These are phyloP conservation scores for Pulveroboletus sp. DNA, from an alignment of 768 basidiomycete genomes.

Conservation along the genomic window DNA sequence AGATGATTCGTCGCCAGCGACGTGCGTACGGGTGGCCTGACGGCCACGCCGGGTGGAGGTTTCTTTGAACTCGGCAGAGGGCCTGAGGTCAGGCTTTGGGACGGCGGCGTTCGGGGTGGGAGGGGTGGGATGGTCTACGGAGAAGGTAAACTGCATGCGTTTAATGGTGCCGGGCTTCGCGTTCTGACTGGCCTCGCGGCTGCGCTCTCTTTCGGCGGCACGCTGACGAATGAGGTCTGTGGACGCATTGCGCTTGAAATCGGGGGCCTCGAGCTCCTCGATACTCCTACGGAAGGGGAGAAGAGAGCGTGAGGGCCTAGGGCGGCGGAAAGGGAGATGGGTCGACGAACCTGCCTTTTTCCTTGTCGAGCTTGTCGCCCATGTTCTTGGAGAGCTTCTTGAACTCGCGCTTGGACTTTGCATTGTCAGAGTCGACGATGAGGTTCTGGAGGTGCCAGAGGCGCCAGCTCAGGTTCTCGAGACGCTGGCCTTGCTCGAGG, in stretches of 20 bases:
- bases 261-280: slow-evolving; percentile 79
- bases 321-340: slow-evolving; percentile 1
- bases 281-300: slow-evolving; percentile 52
- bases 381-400: slow-evolving; percentile 83
- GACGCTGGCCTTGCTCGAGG: slow-evolving; percentile 86
- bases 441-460: slow-evolving; percentile 90
- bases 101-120: slow-evolving; percentile 39
- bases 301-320: slow-evolving; percentile 11
- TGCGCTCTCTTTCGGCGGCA: slow-evolving; percentile 77
- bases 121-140: slow-evolving; percentile 64
- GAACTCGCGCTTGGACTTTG: slow-evolving; percentile 83
- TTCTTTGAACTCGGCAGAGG: slow-evolving; percentile 61
- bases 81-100: slow-evolving; percentile 64
- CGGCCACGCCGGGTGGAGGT: slow-evolving; percentile 36
- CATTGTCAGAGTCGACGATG: slow-evolving; percentile 88
- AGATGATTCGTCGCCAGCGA: slow-evolving; percentile 27
- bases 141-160: slow-evolving; percentile 89
- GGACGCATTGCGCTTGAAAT: slow-evolving; percentile 74
- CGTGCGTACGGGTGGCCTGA: slow-evolving; percentile 35
- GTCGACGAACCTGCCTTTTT: slow-evolving; percentile 82
- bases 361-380: slow-evolving; percentile 90
- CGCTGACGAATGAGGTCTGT: slow-evolving; percentile 77
- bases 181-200: slow-evolving; percentile 62
- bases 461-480: slow-evolving; percentile 90
- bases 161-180: slow-evolving; percentile 69